phyloP scores from a whole-genome alignment of 371 early-diverging fungal species.

The Mucor piriformis region DNA sequence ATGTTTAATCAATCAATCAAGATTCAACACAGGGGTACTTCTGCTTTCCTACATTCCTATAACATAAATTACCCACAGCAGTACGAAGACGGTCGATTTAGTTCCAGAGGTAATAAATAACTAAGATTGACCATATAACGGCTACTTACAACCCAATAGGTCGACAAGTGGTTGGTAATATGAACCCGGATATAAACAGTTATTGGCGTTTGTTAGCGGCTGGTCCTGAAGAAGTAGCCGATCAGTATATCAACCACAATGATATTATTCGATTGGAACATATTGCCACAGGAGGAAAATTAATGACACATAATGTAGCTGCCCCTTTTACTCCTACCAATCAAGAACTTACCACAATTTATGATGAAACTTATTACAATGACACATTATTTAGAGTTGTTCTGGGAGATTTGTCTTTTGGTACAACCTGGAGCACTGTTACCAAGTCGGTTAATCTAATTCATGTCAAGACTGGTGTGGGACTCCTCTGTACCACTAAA shows the following conservation, averaged over 20 bases:
- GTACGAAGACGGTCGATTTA: slow-evolving; percentile 86
- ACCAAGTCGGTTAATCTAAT: slow-evolving; percentile 62
- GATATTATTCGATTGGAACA: slow-evolving; percentile 74
- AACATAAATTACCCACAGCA: slow-evolving; percentile 76
- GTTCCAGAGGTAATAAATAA: slow-evolving; percentile 65
- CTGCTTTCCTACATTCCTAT: slow-evolving; percentile 80
- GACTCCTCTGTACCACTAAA: slow-evolving; percentile 75
- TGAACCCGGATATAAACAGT: slow-evolving; percentile 66
- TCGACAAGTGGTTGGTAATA: slow-evolving; percentile 76
- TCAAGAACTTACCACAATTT: slow-evolving; percentile 84
- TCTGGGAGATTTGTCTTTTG: slow-evolving; percentile 35
- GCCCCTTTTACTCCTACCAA: slow-evolving; percentile 90
- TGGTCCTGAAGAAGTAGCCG: slow-evolving; percentile 2
- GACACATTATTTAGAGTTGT: slow-evolving; percentile 65
- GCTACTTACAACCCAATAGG: too few species aligned
- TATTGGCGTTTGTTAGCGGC: slow-evolving; percentile 81
- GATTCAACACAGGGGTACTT: slow-evolving; percentile 69
- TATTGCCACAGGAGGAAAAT: slow-evolving; percentile 53
- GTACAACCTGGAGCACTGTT: slow-evolving; percentile 46
- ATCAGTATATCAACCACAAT: slow-evolving; percentile 43
- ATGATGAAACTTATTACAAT: slow-evolving; percentile 46
- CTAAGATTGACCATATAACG: too few species aligned
- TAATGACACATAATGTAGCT: slow-evolving; percentile 95
- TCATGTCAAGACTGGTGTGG: slow-evolving; percentile 76
- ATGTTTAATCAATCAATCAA: slow-evolving; percentile 76